These are phyloP conservation scores for Colletotrichum graminicola DNA, from an alignment of 2,329 filamentous ascomycete genomes.

Conservation along the genomic window DNA sequence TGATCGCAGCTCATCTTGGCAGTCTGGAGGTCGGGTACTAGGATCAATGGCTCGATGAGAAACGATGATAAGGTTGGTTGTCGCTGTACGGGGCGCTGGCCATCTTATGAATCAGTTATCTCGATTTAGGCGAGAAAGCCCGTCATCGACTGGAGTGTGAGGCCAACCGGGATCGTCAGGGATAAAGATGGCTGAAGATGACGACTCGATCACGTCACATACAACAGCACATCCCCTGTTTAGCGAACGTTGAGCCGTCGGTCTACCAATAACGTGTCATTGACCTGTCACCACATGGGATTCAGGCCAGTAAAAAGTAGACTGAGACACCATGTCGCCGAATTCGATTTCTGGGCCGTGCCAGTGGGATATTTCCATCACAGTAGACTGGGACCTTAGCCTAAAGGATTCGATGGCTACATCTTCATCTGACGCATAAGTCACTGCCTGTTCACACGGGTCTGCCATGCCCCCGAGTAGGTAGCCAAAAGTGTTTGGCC, in stretches of 20 bases:
- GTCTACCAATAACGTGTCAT: not conserved
- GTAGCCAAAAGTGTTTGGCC: conserved; percentile 51
- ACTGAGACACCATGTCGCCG: not conserved
- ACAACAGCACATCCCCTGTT: not conserved
- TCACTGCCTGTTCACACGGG: conserved; percentile 30
- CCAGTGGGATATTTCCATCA: too few species aligned
- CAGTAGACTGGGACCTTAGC: too few species aligned
- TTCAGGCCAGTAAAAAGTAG: not conserved
- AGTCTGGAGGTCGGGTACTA: not conserved
- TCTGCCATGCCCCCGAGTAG: conserved; percentile 46
- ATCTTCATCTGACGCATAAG: not conserved
- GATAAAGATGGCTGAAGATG: not conserved
- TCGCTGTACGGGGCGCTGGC: not conserved
- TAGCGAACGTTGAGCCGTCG: not conserved
- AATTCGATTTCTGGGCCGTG: not conserved
- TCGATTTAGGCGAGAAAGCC: too few species aligned
- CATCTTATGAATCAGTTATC: not conserved
- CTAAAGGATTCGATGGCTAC: not conserved
- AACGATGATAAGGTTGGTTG: not conserved
- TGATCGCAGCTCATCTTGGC: not conserved
- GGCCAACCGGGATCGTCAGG: not conserved
- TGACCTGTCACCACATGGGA: not conserved
- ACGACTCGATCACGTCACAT: not conserved
- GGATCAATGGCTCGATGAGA: not conserved
- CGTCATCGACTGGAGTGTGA: not conserved